phyloP scores from a whole-genome alignment of 202 grass and related monocot species.

The Setaria italica region DNA sequence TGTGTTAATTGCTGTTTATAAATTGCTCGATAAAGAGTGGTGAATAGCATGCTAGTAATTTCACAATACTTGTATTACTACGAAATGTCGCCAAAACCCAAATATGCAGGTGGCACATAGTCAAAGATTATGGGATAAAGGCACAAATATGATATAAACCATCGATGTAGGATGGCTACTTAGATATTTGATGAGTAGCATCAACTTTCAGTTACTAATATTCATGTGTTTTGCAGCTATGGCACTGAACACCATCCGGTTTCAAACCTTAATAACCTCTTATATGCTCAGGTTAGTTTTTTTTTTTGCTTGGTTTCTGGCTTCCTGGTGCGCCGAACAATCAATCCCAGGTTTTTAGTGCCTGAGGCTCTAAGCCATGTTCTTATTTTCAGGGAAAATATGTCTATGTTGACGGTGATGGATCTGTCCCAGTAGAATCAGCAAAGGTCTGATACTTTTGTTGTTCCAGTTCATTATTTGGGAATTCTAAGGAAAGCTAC shows the following conservation, averaged over 20 bases:
- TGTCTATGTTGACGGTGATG: slow-evolving; percentile 88
- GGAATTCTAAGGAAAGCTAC: background rate
- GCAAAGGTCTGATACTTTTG: slow-evolving; percentile 58
- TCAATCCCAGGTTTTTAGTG: background rate
- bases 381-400: slow-evolving; percentile 66
- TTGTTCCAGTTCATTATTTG: background rate
- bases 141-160: background rate
- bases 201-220: slow-evolving; percentile 27
- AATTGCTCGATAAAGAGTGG: background rate
- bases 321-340: slow-evolving; percentile 32
- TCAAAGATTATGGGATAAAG: background rate
- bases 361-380: background rate
- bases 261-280: slow-evolving; percentile 64
- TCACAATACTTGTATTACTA: background rate
- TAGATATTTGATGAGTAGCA: slow-evolving; percentile 12
- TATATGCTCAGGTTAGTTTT: slow-evolving; percentile 68
- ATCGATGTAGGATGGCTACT: slow-evolving; percentile 4
- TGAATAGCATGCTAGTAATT: slow-evolving; percentile 7
- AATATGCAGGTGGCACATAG: background rate
- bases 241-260: slow-evolving; percentile 72
- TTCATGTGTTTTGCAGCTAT: slow-evolving; percentile 70
- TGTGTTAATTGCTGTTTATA: background rate
- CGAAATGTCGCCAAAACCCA: background rate
- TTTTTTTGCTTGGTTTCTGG: slow-evolving; percentile 24
- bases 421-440: slow-evolving; percentile 88